A percentile compares a stretch with the other conserved stretches of the same genome.
Conservation (phyloP, 306 rosid species). For the Abrus precatorius region DNA sequence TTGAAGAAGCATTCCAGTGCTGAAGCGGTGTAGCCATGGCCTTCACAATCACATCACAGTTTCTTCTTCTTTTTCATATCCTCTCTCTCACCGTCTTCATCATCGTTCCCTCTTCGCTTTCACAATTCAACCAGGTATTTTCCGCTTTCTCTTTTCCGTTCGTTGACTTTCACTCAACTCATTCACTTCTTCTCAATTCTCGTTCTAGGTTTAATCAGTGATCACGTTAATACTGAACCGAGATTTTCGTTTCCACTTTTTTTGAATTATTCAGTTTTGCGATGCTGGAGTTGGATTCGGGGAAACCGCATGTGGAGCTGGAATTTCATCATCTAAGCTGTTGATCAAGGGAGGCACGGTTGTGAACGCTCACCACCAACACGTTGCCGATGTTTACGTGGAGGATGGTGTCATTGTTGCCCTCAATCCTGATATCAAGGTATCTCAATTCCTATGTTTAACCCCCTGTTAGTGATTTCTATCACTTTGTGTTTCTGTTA, state of each 20-base stretch:
- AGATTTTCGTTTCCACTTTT: not conserved
- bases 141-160: not conserved
- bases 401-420: slow-evolving; percentile 81
- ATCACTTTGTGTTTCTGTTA: not conserved
- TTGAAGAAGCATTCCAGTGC: slow-evolving; percentile 19
- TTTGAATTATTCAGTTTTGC: slow-evolving; percentile 65
- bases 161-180: slow-evolving; percentile 27
- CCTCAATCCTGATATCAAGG: slow-evolving; percentile 74
- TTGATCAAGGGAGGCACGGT: slow-evolving; percentile 86
- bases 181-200: not conserved
- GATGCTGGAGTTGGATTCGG: slow-evolving; percentile 70
- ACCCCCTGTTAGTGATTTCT: not conserved
- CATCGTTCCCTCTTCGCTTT: slow-evolving; percentile 40
- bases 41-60: slow-evolving; percentile 4
- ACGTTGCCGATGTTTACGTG: slow-evolving; percentile 87
- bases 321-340: slow-evolving; percentile 60
- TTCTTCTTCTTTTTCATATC: not conserved
- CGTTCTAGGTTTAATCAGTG: not conserved
- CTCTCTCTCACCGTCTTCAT: slow-evolving; percentile 36
- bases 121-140: slow-evolving; percentile 73
- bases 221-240: not conserved
- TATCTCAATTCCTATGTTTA: slow-evolving; percentile 21
- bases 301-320: slow-evolving; percentile 60
- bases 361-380: slow-evolving; percentile 81
- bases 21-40: not conserved